These are phyloP conservation scores for Gypsophila paniculata DNA, from an alignment of 179 eudicot species.

Conservation along the genomic window DNA sequence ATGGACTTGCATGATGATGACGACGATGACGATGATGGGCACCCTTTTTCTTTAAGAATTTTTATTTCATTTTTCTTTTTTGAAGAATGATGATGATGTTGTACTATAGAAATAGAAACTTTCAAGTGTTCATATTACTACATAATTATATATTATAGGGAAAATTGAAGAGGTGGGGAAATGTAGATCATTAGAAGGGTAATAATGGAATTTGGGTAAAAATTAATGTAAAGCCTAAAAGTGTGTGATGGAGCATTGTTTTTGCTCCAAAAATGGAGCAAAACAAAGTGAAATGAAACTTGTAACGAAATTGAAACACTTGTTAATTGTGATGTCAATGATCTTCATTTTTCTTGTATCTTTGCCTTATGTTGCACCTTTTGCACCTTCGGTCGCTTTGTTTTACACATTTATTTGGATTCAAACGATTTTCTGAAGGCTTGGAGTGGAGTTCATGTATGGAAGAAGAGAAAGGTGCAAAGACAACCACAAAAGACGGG, in stretches of 20 bases:
- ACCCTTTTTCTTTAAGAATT: constrained; percentile 1
- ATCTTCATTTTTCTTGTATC: not conserved
- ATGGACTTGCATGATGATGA: not conserved
- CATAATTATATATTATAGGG: constrained; percentile 18
- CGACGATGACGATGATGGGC: constrained; percentile 10
- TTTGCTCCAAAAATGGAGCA: constrained; percentile 23
- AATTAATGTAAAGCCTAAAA: constrained; percentile 9
- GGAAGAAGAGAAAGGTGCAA: too few species aligned
- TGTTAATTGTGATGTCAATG: constrained; percentile 8
- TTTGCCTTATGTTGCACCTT: not conserved
- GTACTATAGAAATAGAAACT: constrained; percentile 35
- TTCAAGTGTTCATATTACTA: constrained; percentile 34
- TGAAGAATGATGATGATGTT: constrained; percentile 19
- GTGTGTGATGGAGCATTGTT: constrained; percentile 16
- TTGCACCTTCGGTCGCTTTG: too few species aligned
- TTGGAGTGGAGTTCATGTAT: too few species aligned
- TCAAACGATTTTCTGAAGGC: too few species aligned
- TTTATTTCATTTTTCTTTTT: constrained; percentile 2
- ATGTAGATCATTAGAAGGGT: constrained; percentile 16
- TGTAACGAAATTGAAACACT: constrained; percentile 28
- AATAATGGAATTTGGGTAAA: constrained; percentile 20
- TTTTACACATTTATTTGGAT: too few species aligned
- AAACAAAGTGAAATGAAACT: constrained; percentile 21
- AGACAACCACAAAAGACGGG: too few species aligned
- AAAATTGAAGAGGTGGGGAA: constrained; percentile 1